Evolutionary conservation across 2,329 filamentous ascomycete genomes (phyloP), one percentile per base, ranked within the genome.

Genomic region (Penicillium sp.): DNA sequence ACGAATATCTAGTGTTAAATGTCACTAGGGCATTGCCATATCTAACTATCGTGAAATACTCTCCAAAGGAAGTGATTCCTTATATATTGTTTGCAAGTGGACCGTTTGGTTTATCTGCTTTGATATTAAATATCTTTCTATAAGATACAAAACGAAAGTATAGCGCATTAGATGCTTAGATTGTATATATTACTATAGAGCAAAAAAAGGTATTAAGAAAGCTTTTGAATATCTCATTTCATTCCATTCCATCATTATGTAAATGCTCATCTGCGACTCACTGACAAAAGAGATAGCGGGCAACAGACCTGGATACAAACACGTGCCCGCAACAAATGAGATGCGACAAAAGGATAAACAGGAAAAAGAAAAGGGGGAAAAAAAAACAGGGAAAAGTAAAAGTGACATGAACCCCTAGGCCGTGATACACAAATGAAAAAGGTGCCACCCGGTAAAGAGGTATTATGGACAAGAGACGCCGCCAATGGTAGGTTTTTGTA

Each of bases 221-320:
- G 10, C 8, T 23, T 2, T 50, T 42, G 21, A 42, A 29, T n/a
- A 35, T 41, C 49, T 57, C 55, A 54, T 54, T 53, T 53, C 49
- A 57, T 57, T 56, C 50, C 54, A 56, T 56, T 56, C 31, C 4
- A 48, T 57, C 55, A 17, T 57, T 43, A 57, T 57, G 55, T 54
- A 54, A 41, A 42, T 53, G 29, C 43, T 48, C 43, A 23, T 54
- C 35, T 31, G 47, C 8, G 41, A 51, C 33, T 54, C 41, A 53
- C 31, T 19, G 35, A 57, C 54, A 57, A 53, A 57, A n/a, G 54
- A 57, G 41, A 55, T 21, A 50, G 10, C 15, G 17, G 40, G 33
- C 33, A 40, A 40, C 23, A 37, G 25, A 51, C 46, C 21, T 56
- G 46, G 47, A 56, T 51, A 50, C 29, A 49, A 51, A 56, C 12